A percentile compares a stretch with the other conserved stretches of the same genome.
These are phyloP conservation scores for Pholiota molesta DNA, from an alignment of 768 basidiomycete genomes.

Conservation along the genomic window DNA sequence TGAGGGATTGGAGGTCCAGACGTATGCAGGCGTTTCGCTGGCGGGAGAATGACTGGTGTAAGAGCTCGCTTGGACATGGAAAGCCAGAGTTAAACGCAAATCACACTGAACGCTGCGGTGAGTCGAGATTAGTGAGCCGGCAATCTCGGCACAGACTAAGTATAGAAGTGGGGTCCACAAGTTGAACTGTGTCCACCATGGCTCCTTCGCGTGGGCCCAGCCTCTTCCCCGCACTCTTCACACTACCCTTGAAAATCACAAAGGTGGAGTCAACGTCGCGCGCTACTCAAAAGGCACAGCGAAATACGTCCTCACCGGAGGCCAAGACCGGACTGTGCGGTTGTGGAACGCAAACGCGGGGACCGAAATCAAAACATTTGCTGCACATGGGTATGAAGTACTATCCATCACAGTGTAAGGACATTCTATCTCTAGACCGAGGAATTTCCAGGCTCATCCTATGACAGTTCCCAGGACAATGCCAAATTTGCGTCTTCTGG, in stretches of 20 bases:
- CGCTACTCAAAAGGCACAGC: slow-evolving; percentile 87
- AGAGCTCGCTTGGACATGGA: slow-evolving; percentile 55
- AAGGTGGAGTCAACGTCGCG: slow-evolving; percentile 89
- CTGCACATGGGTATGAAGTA: slow-evolving; percentile 95
- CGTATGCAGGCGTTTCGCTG: slow-evolving; percentile 57
- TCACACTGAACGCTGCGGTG: too few species aligned
- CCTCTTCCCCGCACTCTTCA: slow-evolving; percentile 64
- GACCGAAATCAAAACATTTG: slow-evolving; percentile 88
- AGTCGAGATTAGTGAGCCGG: background rate
- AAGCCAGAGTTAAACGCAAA: background rate
- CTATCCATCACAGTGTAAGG: slow-evolving; percentile 87
- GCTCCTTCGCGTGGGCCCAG: slow-evolving; percentile 54
- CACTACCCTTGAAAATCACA: slow-evolving; percentile 64
- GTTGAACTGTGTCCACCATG: slow-evolving; percentile 33
- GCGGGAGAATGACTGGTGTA: slow-evolving; percentile 52
- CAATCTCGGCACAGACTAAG: slow-evolving; percentile 12
- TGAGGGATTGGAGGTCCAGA: slow-evolving; percentile 9
- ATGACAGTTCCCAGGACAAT: slow-evolving; percentile 84
- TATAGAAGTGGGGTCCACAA: background rate
- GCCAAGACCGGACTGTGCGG: slow-evolving; percentile 85
- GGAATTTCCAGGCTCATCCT: slow-evolving; percentile 1
- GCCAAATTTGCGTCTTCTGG: slow-evolving; percentile 92
- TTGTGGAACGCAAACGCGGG: slow-evolving; percentile 91
- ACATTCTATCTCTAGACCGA: slow-evolving; percentile 2
- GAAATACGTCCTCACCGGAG: slow-evolving; percentile 92